phyloP scores from a whole-genome alignment of 2,329 filamentous ascomycete species.

The Xylaria sp. region DNA sequence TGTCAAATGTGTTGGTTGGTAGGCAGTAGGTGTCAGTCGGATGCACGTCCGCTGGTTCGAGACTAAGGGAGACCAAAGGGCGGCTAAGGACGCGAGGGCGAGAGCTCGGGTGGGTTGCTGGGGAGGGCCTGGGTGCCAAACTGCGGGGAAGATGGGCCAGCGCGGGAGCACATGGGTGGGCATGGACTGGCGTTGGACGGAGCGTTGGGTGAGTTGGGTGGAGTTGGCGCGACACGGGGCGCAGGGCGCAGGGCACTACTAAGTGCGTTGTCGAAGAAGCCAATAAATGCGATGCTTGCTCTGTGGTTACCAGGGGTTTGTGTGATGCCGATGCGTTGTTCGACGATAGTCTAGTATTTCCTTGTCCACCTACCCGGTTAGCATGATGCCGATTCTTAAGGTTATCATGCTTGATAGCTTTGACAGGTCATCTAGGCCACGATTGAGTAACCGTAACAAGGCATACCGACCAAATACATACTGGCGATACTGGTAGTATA shows the following conservation, averaged over 20 bases:
- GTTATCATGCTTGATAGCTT: no score
- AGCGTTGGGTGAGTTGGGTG: conserved; percentile 6
- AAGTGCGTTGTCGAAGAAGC: conserved; percentile 19
- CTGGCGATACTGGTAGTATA: no score
- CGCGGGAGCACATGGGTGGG: conserved; percentile 25
- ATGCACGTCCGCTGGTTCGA: conserved; percentile 1
- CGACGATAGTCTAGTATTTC: not conserved
- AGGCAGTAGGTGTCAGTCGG: not conserved
- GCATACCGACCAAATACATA: no score
- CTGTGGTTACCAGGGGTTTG: no score
- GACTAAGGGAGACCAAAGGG: not conserved
- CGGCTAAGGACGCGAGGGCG: conserved; percentile 1
- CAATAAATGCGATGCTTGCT: no score
- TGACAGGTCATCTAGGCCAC: no score
- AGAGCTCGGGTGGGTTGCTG: conserved; percentile 24
- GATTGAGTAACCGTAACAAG: no score
- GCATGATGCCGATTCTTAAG: no score
- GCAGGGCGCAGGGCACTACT: not conserved
- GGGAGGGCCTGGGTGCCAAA: conserved; percentile 18
- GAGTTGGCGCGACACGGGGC: conserved; percentile 15
- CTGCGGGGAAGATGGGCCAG: conserved; percentile 31
- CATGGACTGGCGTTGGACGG: no score
- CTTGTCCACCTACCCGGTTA: no score
- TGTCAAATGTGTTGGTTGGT: not conserved
- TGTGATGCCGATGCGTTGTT: not conserved